Evolutionary conservation across 2,329 filamentous ascomycete species (phyloP), one percentile per base, ranked within the genome.

Genomic region (Aspergillus amoenus): DNA sequence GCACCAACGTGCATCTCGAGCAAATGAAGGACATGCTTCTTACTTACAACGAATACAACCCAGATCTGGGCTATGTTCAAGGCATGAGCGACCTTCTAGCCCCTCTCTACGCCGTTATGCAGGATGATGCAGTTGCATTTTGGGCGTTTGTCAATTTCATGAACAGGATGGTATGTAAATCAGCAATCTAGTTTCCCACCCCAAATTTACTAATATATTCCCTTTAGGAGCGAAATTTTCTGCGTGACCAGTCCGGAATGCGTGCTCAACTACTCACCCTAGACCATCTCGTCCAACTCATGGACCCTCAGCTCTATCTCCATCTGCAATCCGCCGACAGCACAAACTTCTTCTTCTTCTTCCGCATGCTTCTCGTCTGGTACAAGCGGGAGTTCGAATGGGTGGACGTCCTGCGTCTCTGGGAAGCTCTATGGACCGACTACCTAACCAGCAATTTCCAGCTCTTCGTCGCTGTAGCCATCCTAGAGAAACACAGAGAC

Each of bases 271-370:
- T 99, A 3, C 81, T 91, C 40, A 92, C 93, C 0, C 85, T 99
- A 3, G 93, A 99, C 70, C 92, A 99, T 63, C 87, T 99, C 1
- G 92, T 97, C 12, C 92, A 96, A 70, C 90, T 99, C 56, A 93
- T 99, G 86, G 94, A 99, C 65, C 94, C 95, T 0, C 90, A 92
- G 70, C 85, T 99, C 7, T 97, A 97, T 75, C 82, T 90, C 2
- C 94, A 99, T 67, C 84, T 99, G 0, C 86, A 96, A 73, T 87
- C 84, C 15, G 90, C 93, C 18, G 95, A 99, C 68, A 95, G 90
- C 68, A 99, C 94, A 22, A 99, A 99, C 73, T 99, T 99, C 76
- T 99, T 99, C 77, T 99, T 99, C 80, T 97, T 99, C 81, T 99
- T 97, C 84, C 90, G 94, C 59, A 97, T 97, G 94, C 82, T 99